Evolutionary conservation across 495 filamentous ascomycete genomes (phyloP).

Genomic region (Xylaria curta): DNA sequence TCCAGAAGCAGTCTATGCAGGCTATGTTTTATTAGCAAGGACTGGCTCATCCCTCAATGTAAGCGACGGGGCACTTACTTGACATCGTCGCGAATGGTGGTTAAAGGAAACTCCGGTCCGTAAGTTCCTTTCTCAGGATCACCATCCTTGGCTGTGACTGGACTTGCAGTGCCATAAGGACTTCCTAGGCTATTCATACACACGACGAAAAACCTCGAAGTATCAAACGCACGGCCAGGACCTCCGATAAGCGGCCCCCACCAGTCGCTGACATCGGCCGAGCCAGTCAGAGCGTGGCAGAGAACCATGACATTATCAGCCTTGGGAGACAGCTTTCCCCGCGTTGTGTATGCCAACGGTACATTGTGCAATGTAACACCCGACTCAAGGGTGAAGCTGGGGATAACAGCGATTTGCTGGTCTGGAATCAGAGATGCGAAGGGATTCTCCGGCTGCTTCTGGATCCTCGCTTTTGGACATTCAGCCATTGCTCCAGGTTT

Average conservation of each 20-base stretch:
- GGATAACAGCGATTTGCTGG: constrained; percentile 84
- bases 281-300: constrained; percentile 95
- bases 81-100: constrained; percentile 94
- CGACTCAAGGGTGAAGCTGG: constrained; percentile 91
- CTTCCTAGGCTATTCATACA: constrained; percentile 97
- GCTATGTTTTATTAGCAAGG: constrained; percentile 50
- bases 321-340: constrained; percentile 74
- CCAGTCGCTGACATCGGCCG: constrained; percentile 96
- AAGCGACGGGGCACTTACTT: constrained; percentile 62
- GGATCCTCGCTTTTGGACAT: constrained; percentile 65
- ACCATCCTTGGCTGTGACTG: constrained; percentile 86
- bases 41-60: background rate
- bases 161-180: constrained; percentile 95
- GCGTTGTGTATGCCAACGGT: constrained; percentile 89
- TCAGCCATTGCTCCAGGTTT: constrained; percentile 49
- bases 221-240: constrained; percentile 88
- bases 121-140: constrained; percentile 77
- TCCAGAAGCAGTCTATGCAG: constrained; percentile 92
- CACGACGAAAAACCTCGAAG: constrained; percentile 88
- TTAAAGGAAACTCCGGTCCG: constrained; percentile 94
- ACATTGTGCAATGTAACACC: constrained; percentile 87
- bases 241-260: constrained; percentile 95
- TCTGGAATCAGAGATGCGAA: constrained; percentile 85
- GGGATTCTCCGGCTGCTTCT: constrained; percentile 85
- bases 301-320: constrained; percentile 94